Percentiles rank a stretch among this genome's conserved stretches.
Conservation (phyloP, 2,329 filamentous ascomycete genomes). For the Hortaea werneckii region DNA sequence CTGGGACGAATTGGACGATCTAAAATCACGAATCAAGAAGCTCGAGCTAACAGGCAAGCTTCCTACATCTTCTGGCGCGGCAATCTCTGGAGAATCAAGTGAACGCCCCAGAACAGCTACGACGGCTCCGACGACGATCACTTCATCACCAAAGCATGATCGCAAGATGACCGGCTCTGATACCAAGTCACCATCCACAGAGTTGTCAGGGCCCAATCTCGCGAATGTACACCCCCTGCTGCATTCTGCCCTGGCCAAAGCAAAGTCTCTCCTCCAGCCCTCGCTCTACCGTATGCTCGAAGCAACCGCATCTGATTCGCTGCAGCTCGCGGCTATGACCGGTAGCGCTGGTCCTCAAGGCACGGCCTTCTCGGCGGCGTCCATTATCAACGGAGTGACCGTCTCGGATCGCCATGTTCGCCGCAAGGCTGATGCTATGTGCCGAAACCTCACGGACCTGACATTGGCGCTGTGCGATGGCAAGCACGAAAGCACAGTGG, state of each 20-base stretch:
- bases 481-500: constrained; percentile 18
- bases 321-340: constrained; percentile 69
- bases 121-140: constrained; percentile 82
- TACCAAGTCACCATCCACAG: neutral
- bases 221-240: constrained; percentile 65
- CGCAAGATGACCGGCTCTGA: constrained; percentile 31
- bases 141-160: constrained; percentile 72
- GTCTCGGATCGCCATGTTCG: constrained; percentile 74
- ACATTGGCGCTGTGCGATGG: constrained; percentile 61
- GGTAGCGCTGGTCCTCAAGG: constrained; percentile 57
- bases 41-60: constrained; percentile 83
- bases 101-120: constrained; percentile 85
- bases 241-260: constrained; percentile 69
- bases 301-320: constrained; percentile 68
- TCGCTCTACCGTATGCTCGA: constrained; percentile 74
- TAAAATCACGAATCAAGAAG: constrained; percentile 85
- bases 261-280: constrained; percentile 56
- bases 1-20: constrained; percentile 93
- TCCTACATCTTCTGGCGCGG: constrained; percentile 70
- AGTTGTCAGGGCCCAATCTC: constrained; percentile 33
- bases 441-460: constrained; percentile 83
- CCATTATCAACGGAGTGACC: constrained; percentile 50
- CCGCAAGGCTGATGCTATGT: constrained; percentile 85
- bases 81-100: constrained; percentile 61
- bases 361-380: constrained; percentile 52